phyloP scores from a whole-genome alignment of 495 filamentous ascomycete genomes.

The Hypoxylon fragiforme region DNA sequence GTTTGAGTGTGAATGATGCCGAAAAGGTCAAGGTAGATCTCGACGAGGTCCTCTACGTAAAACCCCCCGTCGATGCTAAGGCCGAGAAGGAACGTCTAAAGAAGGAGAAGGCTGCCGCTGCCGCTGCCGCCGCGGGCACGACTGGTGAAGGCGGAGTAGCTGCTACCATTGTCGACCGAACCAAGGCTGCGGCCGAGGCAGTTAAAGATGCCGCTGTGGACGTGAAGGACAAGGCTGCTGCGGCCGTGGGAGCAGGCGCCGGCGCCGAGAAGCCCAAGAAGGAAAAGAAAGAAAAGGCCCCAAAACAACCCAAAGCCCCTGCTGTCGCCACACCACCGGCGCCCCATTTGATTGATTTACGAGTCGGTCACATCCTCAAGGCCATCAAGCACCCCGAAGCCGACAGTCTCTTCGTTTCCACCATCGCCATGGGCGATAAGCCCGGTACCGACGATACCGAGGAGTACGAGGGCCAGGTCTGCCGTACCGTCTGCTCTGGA shows the following conservation, averaged over 20 bases:
- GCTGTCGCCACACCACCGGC: slow-evolving; percentile 71
- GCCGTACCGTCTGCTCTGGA: slow-evolving; percentile 94
- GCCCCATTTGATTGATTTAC: slow-evolving; percentile 86
- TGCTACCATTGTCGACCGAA: slow-evolving; percentile 53
- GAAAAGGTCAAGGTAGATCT: slow-evolving; percentile 82
- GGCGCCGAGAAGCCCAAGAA: slow-evolving; percentile 69
- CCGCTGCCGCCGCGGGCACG: slow-evolving; percentile 50
- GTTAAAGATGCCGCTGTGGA: slow-evolving; percentile 47
- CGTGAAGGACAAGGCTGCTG: slow-evolving; percentile 45
- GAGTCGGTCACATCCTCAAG: slow-evolving; percentile 95
- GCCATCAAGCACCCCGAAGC: slow-evolving; percentile 94
- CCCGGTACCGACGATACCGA: slow-evolving; percentile 82
- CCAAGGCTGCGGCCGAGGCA: slow-evolving; percentile 49
- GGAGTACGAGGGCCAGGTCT: slow-evolving; percentile 83
- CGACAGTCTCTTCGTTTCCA: slow-evolving; percentile 92
- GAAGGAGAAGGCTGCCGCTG: slow-evolving; percentile 77
- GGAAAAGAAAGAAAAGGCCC: slow-evolving; percentile 80
- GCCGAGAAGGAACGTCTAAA: slow-evolving; percentile 87
- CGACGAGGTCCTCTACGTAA: slow-evolving; percentile 78
- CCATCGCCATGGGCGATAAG: slow-evolving; percentile 92
- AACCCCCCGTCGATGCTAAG: slow-evolving; percentile 79
- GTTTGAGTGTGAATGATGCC: slow-evolving; percentile 66
- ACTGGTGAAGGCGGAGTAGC: slow-evolving; percentile 27
- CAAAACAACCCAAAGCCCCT: slow-evolving; percentile 68
- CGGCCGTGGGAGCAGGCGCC: slow-evolving; percentile 41